Evolutionary conservation across 225 moss, liverwort and hornwort genomes (phyloP).

Genomic region (Sphagnum tenellum): DNA sequence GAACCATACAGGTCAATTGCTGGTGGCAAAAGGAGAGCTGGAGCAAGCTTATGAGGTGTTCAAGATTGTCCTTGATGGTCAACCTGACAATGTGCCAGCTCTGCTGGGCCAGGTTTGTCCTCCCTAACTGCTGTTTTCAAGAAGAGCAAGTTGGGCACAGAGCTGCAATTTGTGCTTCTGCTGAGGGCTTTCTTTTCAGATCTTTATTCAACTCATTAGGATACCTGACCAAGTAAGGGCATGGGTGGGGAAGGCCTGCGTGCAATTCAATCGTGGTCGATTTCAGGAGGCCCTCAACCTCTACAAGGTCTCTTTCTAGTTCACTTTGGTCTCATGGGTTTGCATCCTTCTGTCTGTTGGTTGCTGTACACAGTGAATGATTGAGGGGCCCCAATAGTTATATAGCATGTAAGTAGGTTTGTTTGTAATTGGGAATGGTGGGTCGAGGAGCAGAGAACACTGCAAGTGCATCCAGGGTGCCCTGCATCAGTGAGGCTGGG

Average conservation of each 20-base stretch:
- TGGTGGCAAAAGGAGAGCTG: constrained; percentile 92
- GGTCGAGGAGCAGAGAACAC: constrained; percentile 29
- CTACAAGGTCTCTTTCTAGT: constrained; percentile 44
- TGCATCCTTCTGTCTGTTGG: no score
- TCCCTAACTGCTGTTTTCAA: not conserved
- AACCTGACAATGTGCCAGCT: constrained; percentile 84
- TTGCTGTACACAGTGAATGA: no score
- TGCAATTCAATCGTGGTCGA: constrained; percentile 87
- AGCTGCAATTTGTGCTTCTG: no score
- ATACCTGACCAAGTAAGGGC: not conserved
- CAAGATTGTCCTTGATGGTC: constrained; percentile 91
- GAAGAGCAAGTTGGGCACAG: no score
- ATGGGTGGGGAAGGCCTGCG: constrained; percentile 59
- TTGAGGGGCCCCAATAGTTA: no score
- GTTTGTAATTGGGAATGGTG: constrained; percentile 5
- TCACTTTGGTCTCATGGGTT: no score
- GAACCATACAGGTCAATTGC: constrained; percentile 52
- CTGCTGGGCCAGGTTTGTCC: constrained; percentile 57
- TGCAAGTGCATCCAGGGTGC: constrained; percentile 85
- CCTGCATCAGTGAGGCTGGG: constrained; percentile 90
- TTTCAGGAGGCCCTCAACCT: constrained; percentile 68
- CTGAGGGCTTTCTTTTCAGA: no score
- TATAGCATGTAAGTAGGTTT: not conserved
- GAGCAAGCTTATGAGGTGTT: constrained; percentile 97
- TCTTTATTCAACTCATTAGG: no score